These are phyloP conservation scores for Chrysoporthe puriensis DNA, from an alignment of 2,329 filamentous ascomycete species.

Conservation along the genomic window DNA sequence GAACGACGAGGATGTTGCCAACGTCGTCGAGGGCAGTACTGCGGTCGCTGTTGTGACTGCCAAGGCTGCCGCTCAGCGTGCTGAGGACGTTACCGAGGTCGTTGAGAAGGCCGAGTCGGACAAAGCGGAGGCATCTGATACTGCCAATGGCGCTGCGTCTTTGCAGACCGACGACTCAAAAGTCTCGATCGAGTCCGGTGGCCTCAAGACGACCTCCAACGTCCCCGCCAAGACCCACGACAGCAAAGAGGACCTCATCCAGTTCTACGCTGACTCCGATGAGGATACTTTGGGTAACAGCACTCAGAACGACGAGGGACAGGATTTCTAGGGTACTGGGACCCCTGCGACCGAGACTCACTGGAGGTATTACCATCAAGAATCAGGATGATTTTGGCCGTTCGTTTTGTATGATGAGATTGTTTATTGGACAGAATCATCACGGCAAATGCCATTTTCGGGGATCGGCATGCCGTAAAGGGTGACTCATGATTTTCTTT, in stretches of 20 bases:
- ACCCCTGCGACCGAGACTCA: background rate
- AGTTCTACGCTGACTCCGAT: slow-evolving; percentile 15
- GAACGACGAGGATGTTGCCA: background rate
- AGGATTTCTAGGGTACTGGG: background rate
- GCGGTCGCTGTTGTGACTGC: background rate
- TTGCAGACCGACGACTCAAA: slow-evolving; percentile 8
- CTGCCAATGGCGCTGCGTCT: background rate
- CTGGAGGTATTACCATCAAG: too few species aligned
- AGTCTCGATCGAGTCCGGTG: background rate
- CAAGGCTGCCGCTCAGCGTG: background rate
- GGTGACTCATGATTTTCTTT: background rate
- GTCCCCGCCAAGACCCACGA: slow-evolving; percentile 7
- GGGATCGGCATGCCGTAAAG: background rate
- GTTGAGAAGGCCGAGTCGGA: background rate
- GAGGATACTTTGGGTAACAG: background rate
- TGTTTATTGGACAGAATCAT: slow-evolving; percentile 19
- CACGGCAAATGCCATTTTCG: background rate
- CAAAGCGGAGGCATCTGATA: background rate
- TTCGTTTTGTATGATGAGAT: background rate
- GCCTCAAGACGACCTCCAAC: slow-evolving; percentile 15
- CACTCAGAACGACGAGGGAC: slow-evolving; percentile 12
- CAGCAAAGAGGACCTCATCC: slow-evolving; percentile 25
- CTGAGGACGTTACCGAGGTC: background rate
- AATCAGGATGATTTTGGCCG: background rate
- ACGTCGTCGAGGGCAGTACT: background rate